Percentiles rank a stretch among this genome's conserved stretches.
Evolutionary conservation across 495 filamentous ascomycete species (phyloP).

Genomic region (Talaromyces stipitatus): DNA sequence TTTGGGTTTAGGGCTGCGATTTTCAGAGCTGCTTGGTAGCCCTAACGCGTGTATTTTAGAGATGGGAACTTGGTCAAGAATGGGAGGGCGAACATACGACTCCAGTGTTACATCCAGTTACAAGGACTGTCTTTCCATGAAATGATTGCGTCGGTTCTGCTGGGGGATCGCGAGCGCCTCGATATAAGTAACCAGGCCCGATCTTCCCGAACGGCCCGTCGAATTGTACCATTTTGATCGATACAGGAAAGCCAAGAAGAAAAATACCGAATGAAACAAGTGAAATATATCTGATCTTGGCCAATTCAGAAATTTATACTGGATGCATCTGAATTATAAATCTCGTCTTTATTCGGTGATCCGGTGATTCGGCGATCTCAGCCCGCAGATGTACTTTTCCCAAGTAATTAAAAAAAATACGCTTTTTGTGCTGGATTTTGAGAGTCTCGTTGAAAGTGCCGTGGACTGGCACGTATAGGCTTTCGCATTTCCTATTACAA

Average conservation of each 20-base stretch:
- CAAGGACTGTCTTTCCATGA: constrained; percentile 14
- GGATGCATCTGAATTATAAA: not conserved
- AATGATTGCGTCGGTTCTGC: constrained; percentile 11
- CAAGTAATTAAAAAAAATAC: no score
- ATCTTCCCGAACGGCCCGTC: not conserved
- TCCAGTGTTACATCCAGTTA: constrained; percentile 18
- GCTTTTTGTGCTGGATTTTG: no score
- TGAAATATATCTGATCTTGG: no score
- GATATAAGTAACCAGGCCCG: constrained; percentile 10
- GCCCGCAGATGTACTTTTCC: not conserved
- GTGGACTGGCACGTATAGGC: no score
- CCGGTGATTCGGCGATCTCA: not conserved
- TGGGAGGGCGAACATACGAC: not conserved
- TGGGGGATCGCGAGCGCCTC: constrained; percentile 9
- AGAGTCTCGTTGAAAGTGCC: no score
- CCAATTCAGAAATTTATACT: not conserved
- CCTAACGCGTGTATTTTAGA: not conserved
- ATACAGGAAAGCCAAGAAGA: not conserved
- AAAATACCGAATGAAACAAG: not conserved
- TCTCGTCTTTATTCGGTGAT: not conserved
- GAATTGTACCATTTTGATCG: constrained; percentile 2
- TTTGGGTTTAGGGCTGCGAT: constrained; percentile 9
- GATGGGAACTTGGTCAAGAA: not conserved
- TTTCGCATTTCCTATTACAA: no score
- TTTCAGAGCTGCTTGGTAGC: constrained; percentile 12